Base-by-base conservation (phyloP, 257 asterid species). In the Solanum acaule region DNA sequence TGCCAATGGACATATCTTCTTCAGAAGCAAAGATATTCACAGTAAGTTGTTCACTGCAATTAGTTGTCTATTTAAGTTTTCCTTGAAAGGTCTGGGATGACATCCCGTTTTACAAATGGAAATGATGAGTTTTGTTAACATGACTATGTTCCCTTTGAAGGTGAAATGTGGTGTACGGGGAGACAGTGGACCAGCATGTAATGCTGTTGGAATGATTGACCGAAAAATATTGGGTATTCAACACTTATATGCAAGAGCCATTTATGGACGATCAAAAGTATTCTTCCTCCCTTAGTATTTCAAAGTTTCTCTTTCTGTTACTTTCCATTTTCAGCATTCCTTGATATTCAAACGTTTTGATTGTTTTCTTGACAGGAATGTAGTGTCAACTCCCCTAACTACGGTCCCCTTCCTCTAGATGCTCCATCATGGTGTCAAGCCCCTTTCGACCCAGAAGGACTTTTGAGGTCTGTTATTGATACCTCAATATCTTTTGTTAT, bases 371-470 rank as follows among this genome's bases (percentile, higher is more conserved):
- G 68, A 86, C 93, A 94, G 98, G 92, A 93, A 91, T 94, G 98
- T 89, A 95, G 96, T 87, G 82, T 91, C 68, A 94, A 95, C 90
- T 95, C 96, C 65, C 98, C 98, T 31, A 95, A 94, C 90, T 90
- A 95, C 29, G 98, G 98, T 37, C 95, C 95, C 27, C 96, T 91
- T 81, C 98, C 98, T 33, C 91, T 90, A 49, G 90, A 89, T 89
- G 94, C 96, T 90, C 96, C 98, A 63, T 91, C 95, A 40, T 95
- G 98, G 98, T 94, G 98, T 83, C 94, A 83, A 88, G 95, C 96
- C 83, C 96, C 98, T 72, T 94, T 94, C 13, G 96, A 95, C 68
- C 98, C 98, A 11, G 98, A 95, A 92, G 98, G 98, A 76, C 87
- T 92, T 65, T 89, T 94, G 89, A 94, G 98, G 98, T 94, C 87